Base-by-base conservation (phyloP, 768 basidiomycete genomes). In the Sporobolomyces pararoseus region DNA sequence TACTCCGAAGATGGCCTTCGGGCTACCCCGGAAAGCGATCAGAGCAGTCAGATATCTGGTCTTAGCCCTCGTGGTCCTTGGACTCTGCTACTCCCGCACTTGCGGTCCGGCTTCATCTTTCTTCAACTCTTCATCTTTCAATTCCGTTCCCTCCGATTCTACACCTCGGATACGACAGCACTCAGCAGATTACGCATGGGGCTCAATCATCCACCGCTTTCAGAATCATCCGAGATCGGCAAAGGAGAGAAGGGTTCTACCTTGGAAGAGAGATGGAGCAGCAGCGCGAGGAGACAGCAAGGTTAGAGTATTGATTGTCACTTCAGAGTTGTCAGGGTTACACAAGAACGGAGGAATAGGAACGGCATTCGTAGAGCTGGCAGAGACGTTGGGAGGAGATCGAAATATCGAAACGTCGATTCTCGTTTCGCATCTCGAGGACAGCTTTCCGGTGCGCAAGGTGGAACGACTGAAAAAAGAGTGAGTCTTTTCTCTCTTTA, bases 271-370 rank as follows among this genome's bases (percentile, higher is more conserved):
- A 0, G 66, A 63, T 13, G 47, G 46, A 10, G 31, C 42, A n/a
- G 31, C 29, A 16, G 31, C 17, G 4, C 10, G 31, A 61, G 21
- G 4, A 19, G 25, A 17, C 10, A 3, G 29, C 25, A 27, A 25
- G 46, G 52, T 37, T 10, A 51, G 66, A 7, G 59, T 68, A 19
- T 32, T 70, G 17, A 74, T 74, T 47, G 73, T 74, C 32, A 74
- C 69, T 16, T 60, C 53, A 21, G 73, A 74, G 73, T 39, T 74
- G 32, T 51, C 68, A 6, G 73, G 73, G 1, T 32, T 74, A 25
- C 73, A 74, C 63, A 70, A 62, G 63, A 74, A 71, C 27, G 73
- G 73, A 7, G 73, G 73, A 2, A 74, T 74, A 32, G 73, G 73
- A 1, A 74, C 73, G 2, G 73, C 73, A 5, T 71, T 66, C 53